Evolutionary conservation across 1,284 basidiomycete species (phyloP).

Genomic region (Papiliotrema laurentii): DNA sequence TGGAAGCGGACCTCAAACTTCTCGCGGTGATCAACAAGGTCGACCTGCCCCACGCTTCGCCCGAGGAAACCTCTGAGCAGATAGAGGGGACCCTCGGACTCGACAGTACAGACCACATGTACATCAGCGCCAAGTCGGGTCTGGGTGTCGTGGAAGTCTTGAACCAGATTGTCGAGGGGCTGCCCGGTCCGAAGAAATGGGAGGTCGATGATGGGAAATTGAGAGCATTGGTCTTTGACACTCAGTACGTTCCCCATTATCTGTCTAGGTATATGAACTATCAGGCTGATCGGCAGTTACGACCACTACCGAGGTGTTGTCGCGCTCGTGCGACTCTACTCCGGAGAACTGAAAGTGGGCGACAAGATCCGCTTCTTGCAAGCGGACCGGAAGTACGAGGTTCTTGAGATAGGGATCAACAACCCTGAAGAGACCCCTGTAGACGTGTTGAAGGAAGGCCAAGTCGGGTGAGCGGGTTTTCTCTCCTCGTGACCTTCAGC

Average conservation of each 20-base stretch:
- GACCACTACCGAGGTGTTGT: constrained; percentile 96
- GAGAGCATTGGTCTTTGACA: constrained; percentile 90
- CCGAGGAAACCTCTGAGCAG: constrained; percentile 71
- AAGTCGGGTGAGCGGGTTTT: constrained; percentile 75
- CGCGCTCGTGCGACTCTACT: constrained; percentile 72
- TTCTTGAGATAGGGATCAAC: constrained; percentile 87
- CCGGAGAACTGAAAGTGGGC: constrained; percentile 63
- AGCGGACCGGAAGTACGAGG: constrained; percentile 86
- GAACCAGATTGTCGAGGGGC: constrained; percentile 70
- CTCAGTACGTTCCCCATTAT: constrained; percentile 61
- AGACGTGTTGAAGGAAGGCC: constrained; percentile 68
- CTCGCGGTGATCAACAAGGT: constrained; percentile 97
- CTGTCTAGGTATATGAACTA: neutral
- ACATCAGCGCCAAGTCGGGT: constrained; percentile 90
- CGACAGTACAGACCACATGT: constrained; percentile 64
- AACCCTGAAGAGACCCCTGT: constrained; percentile 80
- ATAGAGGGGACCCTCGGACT: constrained; percentile 77
- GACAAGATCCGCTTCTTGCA: constrained; percentile 84
- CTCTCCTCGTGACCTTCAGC: neutral
- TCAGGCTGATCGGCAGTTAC: constrained; percentile 59
- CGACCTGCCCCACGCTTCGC: constrained; percentile 80
- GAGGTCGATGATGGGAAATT: constrained; percentile 54
- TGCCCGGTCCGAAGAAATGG: constrained; percentile 64
- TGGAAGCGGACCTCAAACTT: constrained; percentile 74
- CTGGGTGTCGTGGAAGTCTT: constrained; percentile 68